Base-by-base conservation (phyloP, 768 basidiomycete genomes). In the Xerocomellus dryophilus region DNA sequence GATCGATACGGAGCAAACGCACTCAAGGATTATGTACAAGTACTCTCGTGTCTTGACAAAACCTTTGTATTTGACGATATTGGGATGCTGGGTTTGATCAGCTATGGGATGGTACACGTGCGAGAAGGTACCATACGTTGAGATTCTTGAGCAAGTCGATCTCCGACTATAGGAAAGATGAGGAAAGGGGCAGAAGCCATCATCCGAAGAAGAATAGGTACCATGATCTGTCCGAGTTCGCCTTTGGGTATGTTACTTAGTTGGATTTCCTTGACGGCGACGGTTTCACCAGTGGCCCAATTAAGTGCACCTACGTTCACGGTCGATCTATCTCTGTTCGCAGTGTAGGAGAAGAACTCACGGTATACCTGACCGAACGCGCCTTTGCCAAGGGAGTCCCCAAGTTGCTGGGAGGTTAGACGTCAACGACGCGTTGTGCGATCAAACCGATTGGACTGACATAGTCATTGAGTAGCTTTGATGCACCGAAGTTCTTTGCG, bases 21-120 rank as follows among this genome's bases (percentile, higher is more conserved):
- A 93, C 87, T 98, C 97, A 43, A 99, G 81, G 62, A 99, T 93
- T 72, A 99, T 99, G 71, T 96, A 96, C 55, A 99, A 78, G 70
- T 86, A 93, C 64, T 97, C 92, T 51, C 86, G 84, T 47, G 93
- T 95, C 74, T 94, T 93, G 68, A 93, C 92, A 64, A 96, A 98
- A 12, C 97, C 97, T 66, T 96, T 95, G 76, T 99, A 99, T 73
- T 99, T 96, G 67, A 98, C 97, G 67, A 99, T 98, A 69, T 98
- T 98, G 39, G 86, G 78, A 68, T 98, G 93, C 94, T 96, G 70
- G 38, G 53, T 21, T 50, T 35, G 43, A 56, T 71, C 34, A 59
- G 56, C 36, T 44, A 43, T 51, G 48, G 42, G 35, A 57, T 43
- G 10, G 34, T 17, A 51, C 11, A 21, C 29, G 31, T 25, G 17